Base-by-base conservation (phyloP, 140 eudicot genomes). In the Flaveria floridana region DNA sequence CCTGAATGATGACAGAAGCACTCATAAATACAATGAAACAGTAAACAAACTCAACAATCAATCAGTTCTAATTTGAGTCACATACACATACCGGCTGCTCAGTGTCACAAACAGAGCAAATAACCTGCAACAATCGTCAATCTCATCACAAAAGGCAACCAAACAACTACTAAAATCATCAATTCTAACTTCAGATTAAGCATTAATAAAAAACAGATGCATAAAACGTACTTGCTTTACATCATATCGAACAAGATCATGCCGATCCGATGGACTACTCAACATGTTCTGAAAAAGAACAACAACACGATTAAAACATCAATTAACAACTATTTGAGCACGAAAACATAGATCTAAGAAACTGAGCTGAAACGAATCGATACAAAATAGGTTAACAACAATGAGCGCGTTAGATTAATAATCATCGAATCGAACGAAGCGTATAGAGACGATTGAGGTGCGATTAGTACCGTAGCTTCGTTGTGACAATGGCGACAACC, bases 401-500 rank as follows among this genome's bases (percentile, higher is more conserved):
- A 53, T 53, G 67, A 37, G 20, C 50, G 63, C 70, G 25, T 28
- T 46, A 26, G 2, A 41, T 46, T 10, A 4, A 55, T 2, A n/a
- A 13, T 14, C 18, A 26, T 30, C 25, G 20, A 75, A 74, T 42
- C 19, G 37, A 65, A 68, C 15, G 53, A 26, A 56, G 6, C 9
- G 25, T 64, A 52, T 19, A 28, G 50, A 65, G 50, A 20, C 28
- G 46, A 82, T 26, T 19, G 69, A 71, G 61, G 10, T 37, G 37
- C 19, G n/a, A 65, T 13, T 34, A 39, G 21, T 87, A 93, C 98
- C 86, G 89, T 78, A 39, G 96, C 89, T 65, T 93, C 98, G 67
- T 93, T 90, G 80, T 93, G 98, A 80, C 98, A 93, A 69, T 93
- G 98, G 61, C 98, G 95, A 77, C 98, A 93, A 67, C 87, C 88